Evolutionary conservation across 2,329 filamentous ascomycete species (phyloP).

Genomic region (Hypomyces perniciosus): DNA sequence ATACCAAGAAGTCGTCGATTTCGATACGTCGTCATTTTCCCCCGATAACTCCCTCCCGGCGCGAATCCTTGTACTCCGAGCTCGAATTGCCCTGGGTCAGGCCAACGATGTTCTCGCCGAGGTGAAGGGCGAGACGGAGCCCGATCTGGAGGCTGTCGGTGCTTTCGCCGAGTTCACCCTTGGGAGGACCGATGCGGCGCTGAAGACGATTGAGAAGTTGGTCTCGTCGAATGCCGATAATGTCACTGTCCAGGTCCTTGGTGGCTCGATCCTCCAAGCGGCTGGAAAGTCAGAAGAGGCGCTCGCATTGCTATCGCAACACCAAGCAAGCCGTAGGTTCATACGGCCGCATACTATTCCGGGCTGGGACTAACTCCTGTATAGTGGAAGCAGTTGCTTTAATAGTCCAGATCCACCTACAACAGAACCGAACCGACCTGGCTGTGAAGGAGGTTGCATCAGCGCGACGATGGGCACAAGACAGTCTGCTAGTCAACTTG

Average conservation of each 20-base stretch:
- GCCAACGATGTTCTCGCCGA: constrained; percentile 66
- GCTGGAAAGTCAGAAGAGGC: constrained; percentile 82
- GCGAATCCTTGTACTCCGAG: constrained; percentile 71
- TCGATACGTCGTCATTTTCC: constrained; percentile 74
- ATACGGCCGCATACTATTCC: not conserved
- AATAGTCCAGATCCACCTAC: constrained; percentile 85
- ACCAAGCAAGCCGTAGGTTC: constrained; percentile 75
- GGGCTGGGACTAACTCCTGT: not conserved
- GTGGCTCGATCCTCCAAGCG: constrained; percentile 74
- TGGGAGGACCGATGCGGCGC: constrained; percentile 57
- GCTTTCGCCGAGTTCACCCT: constrained; percentile 64
- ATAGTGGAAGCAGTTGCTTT: constrained; percentile 71
- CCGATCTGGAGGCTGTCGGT: constrained; percentile 70
- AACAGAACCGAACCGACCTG: constrained; percentile 86
- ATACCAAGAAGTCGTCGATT: constrained; percentile 80
- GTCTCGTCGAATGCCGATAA: constrained; percentile 65
- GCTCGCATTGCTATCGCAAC: constrained; percentile 68
- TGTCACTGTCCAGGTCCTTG: constrained; percentile 71
- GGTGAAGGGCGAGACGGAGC: constrained; percentile 57
- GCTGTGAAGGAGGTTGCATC: constrained; percentile 82
- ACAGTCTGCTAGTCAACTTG: constrained; percentile 86
- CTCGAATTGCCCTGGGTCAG: constrained; percentile 77
- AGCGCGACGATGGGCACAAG: constrained; percentile 90
- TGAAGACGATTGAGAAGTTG: constrained; percentile 60
- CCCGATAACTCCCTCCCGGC: constrained; percentile 70